Conservation (phyloP, 805 yeast genomes). For the Ogataea populi-albae region DNA sequence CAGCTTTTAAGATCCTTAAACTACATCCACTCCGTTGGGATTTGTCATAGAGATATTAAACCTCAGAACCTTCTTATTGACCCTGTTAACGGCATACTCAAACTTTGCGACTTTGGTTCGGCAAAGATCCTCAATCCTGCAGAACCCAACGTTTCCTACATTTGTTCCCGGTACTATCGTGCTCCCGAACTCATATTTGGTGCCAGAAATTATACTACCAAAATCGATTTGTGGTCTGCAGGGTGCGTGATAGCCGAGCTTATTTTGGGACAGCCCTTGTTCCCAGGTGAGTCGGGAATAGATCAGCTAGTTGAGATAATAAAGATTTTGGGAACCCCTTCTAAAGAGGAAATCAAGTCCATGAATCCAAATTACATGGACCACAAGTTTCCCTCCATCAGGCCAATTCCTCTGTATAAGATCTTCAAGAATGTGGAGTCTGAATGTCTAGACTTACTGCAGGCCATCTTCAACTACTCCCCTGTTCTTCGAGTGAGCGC, state of each 20-base stretch:
- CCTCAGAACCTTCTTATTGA: conserved; percentile 88
- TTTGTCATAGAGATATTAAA: conserved; percentile 90
- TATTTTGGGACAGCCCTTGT: conserved; percentile 90
- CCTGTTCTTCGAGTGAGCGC: conserved; percentile 66
- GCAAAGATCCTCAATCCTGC: conserved; percentile 87
- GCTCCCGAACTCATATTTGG: conserved; percentile 98
- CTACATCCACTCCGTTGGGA: conserved; percentile 71
- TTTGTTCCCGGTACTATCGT: conserved; percentile 93
- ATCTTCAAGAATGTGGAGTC: conserved; percentile 58
- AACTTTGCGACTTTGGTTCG: conserved; percentile 94
- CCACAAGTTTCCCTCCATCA: conserved; percentile 86
- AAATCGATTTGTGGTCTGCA: conserved; percentile 96
- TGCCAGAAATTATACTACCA: conserved; percentile 92
- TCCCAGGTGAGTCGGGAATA: conserved; percentile 97
- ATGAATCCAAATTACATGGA: conserved; percentile 98
- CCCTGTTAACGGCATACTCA: conserved; percentile 79
- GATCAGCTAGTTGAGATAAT: conserved; percentile 97
- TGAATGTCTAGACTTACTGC: conserved; percentile 55
- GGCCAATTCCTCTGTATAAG: conserved; percentile 69
- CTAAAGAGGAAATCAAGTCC: conserved; percentile 83
- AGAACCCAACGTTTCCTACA: conserved; percentile 94
- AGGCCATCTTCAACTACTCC: conserved; percentile 60
- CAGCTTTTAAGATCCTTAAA: conserved; percentile 75
- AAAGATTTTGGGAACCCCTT: conserved; percentile 93
- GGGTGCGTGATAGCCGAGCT: conserved; percentile 99